These are phyloP conservation scores for Polychytrium aggregatum DNA, from an alignment of 192 early-diverging fungal genomes.

Conservation along the genomic window DNA sequence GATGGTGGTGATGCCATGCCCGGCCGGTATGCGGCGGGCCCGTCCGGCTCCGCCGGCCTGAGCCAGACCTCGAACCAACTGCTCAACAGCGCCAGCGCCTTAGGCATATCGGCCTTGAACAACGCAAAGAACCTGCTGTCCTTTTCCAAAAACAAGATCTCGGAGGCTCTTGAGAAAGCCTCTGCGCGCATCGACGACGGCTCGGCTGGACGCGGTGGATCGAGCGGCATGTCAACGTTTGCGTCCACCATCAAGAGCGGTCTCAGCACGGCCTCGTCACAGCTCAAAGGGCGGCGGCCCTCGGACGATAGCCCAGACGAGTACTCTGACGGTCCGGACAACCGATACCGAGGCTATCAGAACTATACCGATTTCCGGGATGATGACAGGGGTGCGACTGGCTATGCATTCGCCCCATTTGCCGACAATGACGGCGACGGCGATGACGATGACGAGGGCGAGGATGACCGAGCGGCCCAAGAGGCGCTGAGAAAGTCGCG, in stretches of 20 bases:
- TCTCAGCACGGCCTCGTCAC: too few relatives aligned
- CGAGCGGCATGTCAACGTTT: too few relatives aligned
- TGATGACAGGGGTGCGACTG: too few relatives aligned
- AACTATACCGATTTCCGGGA: too few relatives aligned
- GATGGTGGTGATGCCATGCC: background rate
- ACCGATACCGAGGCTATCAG: too few relatives aligned
- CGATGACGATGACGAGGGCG: conserved; percentile 3
- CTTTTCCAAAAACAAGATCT: conserved; percentile 37
- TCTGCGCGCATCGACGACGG: conserved; percentile 46
- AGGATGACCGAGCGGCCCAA: conserved; percentile 6
- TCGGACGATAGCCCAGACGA: too few relatives aligned
- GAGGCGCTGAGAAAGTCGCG: background rate
- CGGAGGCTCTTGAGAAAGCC: conserved; percentile 46
- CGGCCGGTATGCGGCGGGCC: too few relatives aligned
- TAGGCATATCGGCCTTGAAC: conserved; percentile 50
- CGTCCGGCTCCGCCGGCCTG: background rate
- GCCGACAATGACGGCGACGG: conserved; percentile 1
- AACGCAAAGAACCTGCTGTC: conserved; percentile 55
- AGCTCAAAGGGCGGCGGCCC: too few relatives aligned
- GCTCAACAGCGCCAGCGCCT: conserved; percentile 36
- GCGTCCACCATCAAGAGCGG: too few relatives aligned
- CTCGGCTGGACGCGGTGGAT: background rate
- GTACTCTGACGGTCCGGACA: too few relatives aligned
- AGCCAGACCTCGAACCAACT: conserved; percentile 25
- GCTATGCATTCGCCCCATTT: too few relatives aligned